Base-by-base conservation (phyloP, 2,329 filamentous ascomycete species). In the Dissoconium aciculare region DNA sequence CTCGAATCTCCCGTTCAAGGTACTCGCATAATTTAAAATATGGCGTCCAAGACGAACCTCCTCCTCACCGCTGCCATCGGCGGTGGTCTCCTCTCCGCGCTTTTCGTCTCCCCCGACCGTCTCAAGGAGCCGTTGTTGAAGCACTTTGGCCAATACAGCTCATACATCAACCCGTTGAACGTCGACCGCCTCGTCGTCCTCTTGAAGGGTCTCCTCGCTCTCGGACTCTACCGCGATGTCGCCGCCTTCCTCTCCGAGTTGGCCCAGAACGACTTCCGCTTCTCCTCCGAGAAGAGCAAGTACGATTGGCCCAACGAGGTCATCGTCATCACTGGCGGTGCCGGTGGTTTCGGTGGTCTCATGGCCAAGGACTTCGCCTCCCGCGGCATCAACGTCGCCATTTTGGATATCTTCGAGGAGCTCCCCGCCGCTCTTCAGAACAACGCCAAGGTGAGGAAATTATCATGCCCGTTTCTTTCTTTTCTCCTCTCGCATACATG, bases 381-480 rank as follows among this genome's bases (percentile, higher is more conserved):
- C n/a, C 47, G 47, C 24, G 56, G 56, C 9, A 42, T 59, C 27
- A 50, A 49, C 12, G 54, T 59, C 24, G 54, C 55, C 11, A 49
- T 55, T 5, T 35, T 59, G 11, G 57, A 60, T 37, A 38, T 52
- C 17, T 40, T 55, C 15, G 49, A 48, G 32, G 45, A 50, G 9
- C 41, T 52, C 9, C 54, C 54, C 12, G 37, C 43, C 8, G 46
- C 51, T 14, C 34, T 57, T 24, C 38, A 50, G 26, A 41, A 44
- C 28, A 43, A 53, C 38, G 40, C 39, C 12, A 48, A 49, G n/a
- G n/a, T n/a, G n/a, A n/a, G n/a, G n/a, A n/a, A n/a, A n/a, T n/a
- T n/a, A n/a, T n/a, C n/a, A n/a, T n/a, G n/a, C n/a, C n/a, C n/a
- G n/a, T n/a, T n/a, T n/a, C n/a, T n/a, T n/a, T n/a, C n/a, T n/a